Evolutionary conservation across 305 asterid genomes (phyloP), one percentile per base, ranked within the genome.

Genomic region (Fraxinus sp.): DNA sequence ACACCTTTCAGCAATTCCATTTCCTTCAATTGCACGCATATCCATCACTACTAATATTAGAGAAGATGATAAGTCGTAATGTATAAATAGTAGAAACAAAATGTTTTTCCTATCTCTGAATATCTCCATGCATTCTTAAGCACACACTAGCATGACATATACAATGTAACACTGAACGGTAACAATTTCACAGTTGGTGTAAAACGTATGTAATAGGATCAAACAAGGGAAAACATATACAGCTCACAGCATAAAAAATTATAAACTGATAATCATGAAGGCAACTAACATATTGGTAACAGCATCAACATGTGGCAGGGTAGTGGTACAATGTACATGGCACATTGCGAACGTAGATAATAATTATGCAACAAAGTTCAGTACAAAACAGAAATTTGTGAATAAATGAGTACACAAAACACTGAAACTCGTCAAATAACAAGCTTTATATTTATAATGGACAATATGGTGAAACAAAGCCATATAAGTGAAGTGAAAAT

Each of bases 1-100:
- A 66, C 83, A 77, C 7, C 76, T 87, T 35, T 71, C 79, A 7
- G 55, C 59, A 11, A 13, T 82, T 86, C 83, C 49, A 79, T 72
- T 88, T 79, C 90, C 87, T 86, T 90, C 92, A 49, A 83, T 84
- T 81, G 88, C 87, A 81, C 68, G 85, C 22, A 91, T 32, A 86
- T 88, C 91, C 84, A 87, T 88, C 86, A 84, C 92, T 91, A 75
- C 20, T 77, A 83, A 52, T 62, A 77, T 62, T 41, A 74, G 81
- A 77, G 33, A 81, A 85, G 6, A 66, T 30, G n/a, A 71, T 73
- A 73, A 77, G 80, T 77, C 66, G 75, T 30, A 59, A 41, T 35
- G 22, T 59, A 59, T 6, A 18, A 52, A 59, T 59, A 59, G 13
- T 16, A 59, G 70, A 20, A 59, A 20, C 70, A 59, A 59, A 20